phyloP scores from a whole-genome alignment of 805 yeast species.

The Metschnikowia amazonensis region DNA sequence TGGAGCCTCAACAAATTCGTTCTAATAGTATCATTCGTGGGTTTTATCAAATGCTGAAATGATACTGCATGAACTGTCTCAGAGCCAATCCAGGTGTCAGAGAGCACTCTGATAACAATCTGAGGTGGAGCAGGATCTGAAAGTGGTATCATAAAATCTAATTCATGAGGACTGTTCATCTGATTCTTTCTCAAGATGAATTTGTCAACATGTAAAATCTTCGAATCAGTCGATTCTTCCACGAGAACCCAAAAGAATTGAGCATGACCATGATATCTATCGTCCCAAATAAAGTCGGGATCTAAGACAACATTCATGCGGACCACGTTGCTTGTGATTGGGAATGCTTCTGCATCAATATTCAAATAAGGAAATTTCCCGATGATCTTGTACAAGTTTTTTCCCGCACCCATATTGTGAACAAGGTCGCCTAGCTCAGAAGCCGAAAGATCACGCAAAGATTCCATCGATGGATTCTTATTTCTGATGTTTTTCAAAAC shows the following conservation, averaged over 20 bases:
- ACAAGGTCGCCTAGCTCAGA: conserved; percentile 86
- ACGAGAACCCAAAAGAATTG: conserved; percentile 92
- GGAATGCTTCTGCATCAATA: conserved; percentile 80
- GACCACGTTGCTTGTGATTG: conserved; percentile 83
- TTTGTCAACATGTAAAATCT: conserved; percentile 78
- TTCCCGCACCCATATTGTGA: conserved; percentile 76
- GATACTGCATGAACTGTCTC: conserved; percentile 75
- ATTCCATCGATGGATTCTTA: conserved; percentile 66
- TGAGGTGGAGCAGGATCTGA: conserved; percentile 90
- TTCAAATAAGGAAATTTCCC: conserved; percentile 71
- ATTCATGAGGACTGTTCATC: conserved; percentile 52
- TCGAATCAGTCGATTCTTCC: conserved; percentile 74
- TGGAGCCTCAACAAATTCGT: conserved; percentile 76
- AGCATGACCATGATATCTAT: conserved; percentile 70
- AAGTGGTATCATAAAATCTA: conserved; percentile 91
- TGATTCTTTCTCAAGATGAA: conserved; percentile 62
- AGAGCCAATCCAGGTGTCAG: conserved; percentile 88
- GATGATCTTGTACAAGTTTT: conserved; percentile 52
- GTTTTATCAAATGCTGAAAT: conserved; percentile 85
- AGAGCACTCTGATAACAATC: conserved; percentile 69
- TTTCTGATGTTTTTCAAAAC: conserved; percentile 59
- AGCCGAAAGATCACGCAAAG: conserved; percentile 65
- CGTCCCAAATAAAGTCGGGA: conserved; percentile 87
- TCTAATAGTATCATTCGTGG: conserved; percentile 80
- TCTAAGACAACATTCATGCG: conserved; percentile 66